These are phyloP conservation scores for Malus asiatica DNA, from an alignment of 306 rosid species.

Conservation along the genomic window DNA sequence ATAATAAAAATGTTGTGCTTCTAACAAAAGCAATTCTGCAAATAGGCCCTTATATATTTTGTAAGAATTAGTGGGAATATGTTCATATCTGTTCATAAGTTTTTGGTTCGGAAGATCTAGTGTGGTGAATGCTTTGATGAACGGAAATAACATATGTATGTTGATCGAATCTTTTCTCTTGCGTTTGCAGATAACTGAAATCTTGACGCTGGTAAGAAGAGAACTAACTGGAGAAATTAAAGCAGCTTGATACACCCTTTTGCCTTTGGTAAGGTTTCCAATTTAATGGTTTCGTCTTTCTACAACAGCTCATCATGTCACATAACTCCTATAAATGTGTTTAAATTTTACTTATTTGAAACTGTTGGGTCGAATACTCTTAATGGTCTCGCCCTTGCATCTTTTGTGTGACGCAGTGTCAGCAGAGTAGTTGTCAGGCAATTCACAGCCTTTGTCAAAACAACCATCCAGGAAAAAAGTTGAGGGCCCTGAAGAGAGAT, in stretches of 20 bases:
- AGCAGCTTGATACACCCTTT: constrained; percentile 24
- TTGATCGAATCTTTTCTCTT: neutral
- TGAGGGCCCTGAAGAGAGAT: constrained; percentile 1
- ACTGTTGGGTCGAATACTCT: neutral
- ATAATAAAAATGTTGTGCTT: neutral
- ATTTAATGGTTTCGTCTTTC: neutral
- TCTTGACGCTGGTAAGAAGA: constrained; percentile 73
- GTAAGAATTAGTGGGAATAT: neutral
- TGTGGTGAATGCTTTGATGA: neutral
- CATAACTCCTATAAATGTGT: neutral
- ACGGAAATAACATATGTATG: neutral
- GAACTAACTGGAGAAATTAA: constrained; percentile 47
- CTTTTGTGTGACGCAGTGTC: neutral
- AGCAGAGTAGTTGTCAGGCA: constrained; percentile 6
- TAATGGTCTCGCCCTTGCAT: neutral
- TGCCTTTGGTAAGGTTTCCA: constrained; percentile 33
- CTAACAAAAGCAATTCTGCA: neutral
- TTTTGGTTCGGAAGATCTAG: neutral
- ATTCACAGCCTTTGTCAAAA: constrained; percentile 3
- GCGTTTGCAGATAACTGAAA: constrained; percentile 54
- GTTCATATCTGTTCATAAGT: neutral
- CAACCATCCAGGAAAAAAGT: constrained; percentile 18
- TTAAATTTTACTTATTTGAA: neutral
- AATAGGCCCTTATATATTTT: neutral
- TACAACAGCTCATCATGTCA: neutral